phyloP scores from a whole-genome alignment of 345 rosid genomes.

The Rhodamnia argentea region DNA sequence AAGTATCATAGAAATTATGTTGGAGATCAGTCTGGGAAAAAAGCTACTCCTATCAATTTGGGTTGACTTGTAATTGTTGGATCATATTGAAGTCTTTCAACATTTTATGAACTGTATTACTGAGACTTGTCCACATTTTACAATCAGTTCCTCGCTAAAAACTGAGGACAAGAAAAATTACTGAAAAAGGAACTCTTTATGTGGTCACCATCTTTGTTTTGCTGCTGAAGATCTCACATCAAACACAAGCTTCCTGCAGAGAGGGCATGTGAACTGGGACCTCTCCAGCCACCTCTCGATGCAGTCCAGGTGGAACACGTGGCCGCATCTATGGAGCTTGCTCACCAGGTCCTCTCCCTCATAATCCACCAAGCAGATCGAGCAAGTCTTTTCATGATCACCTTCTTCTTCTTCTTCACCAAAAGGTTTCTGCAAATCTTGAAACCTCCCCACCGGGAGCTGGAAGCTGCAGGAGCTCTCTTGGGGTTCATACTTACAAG shows the following conservation, averaged over 20 bases:
- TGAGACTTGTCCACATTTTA: neutral
- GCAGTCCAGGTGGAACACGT: constrained; percentile 55
- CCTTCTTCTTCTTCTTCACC: neutral
- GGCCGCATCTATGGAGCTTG: constrained; percentile 45
- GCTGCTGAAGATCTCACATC: neutral
- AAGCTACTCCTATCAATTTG: no score
- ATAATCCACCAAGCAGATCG: constrained; percentile 56
- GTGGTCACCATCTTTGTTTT: neutral
- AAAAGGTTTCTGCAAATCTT: constrained; percentile 9
- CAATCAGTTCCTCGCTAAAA: neutral
- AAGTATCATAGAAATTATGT: no score
- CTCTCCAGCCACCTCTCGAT: constrained; percentile 50
- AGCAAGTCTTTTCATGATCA: constrained; percentile 19
- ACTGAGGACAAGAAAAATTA: neutral
- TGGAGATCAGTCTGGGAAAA: no score
- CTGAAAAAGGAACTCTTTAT: neutral
- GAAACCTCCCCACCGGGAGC: constrained; percentile 23
- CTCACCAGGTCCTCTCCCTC: constrained; percentile 41
- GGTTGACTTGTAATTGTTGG: no score
- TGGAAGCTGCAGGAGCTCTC: neutral
- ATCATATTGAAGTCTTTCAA: neutral
- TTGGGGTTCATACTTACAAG: neutral
- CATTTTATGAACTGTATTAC: neutral
- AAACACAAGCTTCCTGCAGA: constrained; percentile 49
- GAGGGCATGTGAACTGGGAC: constrained; percentile 63